These are phyloP conservation scores for Termitomyces sp. DNA, from an alignment of 768 basidiomycete species.

Conservation along the genomic window DNA sequence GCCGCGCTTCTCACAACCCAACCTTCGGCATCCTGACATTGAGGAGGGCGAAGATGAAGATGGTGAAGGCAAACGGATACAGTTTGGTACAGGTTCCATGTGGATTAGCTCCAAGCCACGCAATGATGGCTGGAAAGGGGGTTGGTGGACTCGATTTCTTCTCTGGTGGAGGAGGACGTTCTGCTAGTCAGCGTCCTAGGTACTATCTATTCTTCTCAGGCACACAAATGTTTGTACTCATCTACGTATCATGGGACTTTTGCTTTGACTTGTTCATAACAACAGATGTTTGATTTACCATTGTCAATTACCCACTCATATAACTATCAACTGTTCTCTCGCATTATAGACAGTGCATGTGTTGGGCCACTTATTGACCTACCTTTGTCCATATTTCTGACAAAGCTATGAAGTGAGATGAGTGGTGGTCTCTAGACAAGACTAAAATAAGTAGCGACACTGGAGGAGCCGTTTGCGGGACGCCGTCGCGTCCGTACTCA, in stretches of 20 bases:
- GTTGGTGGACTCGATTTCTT: constrained; percentile 74
- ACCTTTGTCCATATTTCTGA: neutral
- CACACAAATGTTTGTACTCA: constrained; percentile 14
- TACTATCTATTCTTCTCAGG: constrained; percentile 1
- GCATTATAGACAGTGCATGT: neutral
- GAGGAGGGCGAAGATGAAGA: constrained; percentile 64
- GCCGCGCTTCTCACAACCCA: constrained; percentile 59
- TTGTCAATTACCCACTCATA: neutral
- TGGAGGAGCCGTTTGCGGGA: constrained; percentile 6
- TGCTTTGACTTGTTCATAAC: constrained; percentile 3
- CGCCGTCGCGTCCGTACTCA: constrained; percentile 6
- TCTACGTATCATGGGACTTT: constrained; percentile 15
- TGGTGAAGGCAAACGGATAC: constrained; percentile 50
- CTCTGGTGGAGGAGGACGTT: constrained; percentile 78
- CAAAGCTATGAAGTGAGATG: neutral
- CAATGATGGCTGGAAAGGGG: constrained; percentile 61
- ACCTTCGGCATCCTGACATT: constrained; percentile 44
- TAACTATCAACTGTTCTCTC: neutral
- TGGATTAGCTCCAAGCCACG: constrained; percentile 65
- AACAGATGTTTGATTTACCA: constrained; percentile 1
- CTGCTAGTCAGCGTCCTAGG: constrained; percentile 39
- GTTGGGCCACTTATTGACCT: neutral
- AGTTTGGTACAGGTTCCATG: constrained; percentile 80
- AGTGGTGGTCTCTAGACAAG: neutral
- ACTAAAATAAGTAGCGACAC: neutral